Evolutionary conservation across 2,329 filamentous ascomycete genomes (phyloP).

Genomic region (Cladophialophora bantiana): DNA sequence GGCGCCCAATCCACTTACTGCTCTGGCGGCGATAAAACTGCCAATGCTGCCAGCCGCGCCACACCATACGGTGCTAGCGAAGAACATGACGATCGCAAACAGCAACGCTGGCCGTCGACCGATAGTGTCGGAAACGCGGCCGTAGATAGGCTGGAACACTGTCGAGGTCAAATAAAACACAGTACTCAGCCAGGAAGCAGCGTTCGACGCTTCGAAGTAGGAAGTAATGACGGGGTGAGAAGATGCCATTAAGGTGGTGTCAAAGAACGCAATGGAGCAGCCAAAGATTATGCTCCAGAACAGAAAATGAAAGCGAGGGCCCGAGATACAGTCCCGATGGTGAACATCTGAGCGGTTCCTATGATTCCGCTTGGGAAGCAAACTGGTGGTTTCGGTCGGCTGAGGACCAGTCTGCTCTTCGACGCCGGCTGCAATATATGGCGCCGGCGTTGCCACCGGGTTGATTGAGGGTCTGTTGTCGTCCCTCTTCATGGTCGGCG

Average conservation of each 20-base stretch:
- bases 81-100: conserved; percentile 67
- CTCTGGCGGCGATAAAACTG: conserved; percentile 74
- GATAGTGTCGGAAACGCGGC: conserved; percentile 75
- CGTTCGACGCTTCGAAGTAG: conserved; percentile 78
- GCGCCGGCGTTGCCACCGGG: conserved; percentile 9
- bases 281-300: conserved; percentile 66
- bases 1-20: conserved; percentile 74
- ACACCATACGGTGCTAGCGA: conserved; percentile 72
- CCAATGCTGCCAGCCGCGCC: conserved; percentile 70
- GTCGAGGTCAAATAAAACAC: conserved; percentile 79
- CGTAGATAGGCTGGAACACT: conserved; percentile 76
- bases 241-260: conserved; percentile 81
- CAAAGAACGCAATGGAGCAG: conserved; percentile 69
- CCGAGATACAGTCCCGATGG: conserved; percentile 30
- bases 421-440: conserved; percentile 6
- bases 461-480: conserved; percentile 16
- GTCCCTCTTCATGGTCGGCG: conserved; percentile 1
- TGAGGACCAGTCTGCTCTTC: conserved; percentile 7
- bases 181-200: conserved; percentile 82
- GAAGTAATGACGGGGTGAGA: conserved; percentile 82
- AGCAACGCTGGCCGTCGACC: conserved; percentile 69
- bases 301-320: conserved; percentile 65
- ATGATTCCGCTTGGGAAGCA: conserved; percentile 18
- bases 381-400: conserved; percentile 26
- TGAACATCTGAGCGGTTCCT: conserved; percentile 21